A percentile compares a stretch with the other conserved stretches of the same genome.
These are phyloP conservation scores for Histomonas meleagridis DNA, from an alignment of 208 protist genomes.

Conservation along the genomic window DNA sequence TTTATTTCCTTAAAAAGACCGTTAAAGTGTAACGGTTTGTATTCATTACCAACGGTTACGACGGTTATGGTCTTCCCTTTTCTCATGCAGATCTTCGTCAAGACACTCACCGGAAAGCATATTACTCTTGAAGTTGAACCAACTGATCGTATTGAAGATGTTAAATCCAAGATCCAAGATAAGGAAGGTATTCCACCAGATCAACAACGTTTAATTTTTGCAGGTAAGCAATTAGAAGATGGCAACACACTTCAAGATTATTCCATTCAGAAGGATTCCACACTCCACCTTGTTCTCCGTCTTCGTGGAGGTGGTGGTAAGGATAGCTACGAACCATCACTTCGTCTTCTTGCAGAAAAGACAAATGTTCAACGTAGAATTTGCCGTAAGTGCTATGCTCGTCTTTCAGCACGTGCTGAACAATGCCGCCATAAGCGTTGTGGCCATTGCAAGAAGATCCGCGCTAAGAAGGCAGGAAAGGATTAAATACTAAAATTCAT, in stretches of 20 bases:
- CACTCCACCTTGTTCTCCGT: slow-evolving; percentile 72
- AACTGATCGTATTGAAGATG: slow-evolving; percentile 82
- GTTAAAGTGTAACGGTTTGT: too few relatives aligned
- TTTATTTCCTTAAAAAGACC: too few relatives aligned
- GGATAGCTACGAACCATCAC: slow-evolving; percentile 63
- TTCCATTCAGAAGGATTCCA: too few relatives aligned
- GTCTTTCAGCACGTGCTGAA: neutral
- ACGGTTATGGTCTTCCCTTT: neutral
- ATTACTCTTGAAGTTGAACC: slow-evolving; percentile 72
- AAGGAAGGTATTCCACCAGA: too few relatives aligned
- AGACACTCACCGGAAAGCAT: slow-evolving; percentile 75
- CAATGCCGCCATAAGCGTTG: slow-evolving; percentile 18
- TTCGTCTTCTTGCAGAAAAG: slow-evolving; percentile 8
- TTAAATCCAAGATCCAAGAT: too few relatives aligned
- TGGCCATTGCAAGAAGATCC: slow-evolving; percentile 12
- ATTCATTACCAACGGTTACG: too few relatives aligned
- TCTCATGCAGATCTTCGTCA: slow-evolving; percentile 73
- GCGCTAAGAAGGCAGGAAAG: slow-evolving; percentile 14
- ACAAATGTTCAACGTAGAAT: neutral
- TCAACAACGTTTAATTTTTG: too few relatives aligned
- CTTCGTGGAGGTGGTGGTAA: slow-evolving; percentile 90
- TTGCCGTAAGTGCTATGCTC: slow-evolving; percentile 39
- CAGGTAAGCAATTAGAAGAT: too few relatives aligned
- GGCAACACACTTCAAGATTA: too few relatives aligned
- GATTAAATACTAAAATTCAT: too few relatives aligned